phyloP scores from a whole-genome alignment of 805 yeast genomes.

The Yarrowia osloensis region DNA sequence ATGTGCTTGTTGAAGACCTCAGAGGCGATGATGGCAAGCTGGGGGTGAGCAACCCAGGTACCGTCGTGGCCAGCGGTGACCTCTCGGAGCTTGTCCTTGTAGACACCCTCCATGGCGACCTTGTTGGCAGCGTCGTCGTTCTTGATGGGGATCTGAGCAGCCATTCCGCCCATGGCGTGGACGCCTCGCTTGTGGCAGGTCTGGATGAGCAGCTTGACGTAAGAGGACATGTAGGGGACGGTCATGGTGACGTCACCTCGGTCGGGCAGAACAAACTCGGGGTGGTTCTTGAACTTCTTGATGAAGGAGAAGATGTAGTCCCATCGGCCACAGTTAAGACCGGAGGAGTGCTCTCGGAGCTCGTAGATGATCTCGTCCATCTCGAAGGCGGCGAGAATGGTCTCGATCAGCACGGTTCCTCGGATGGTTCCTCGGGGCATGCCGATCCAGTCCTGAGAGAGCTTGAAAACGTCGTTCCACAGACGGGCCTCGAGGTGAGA shows the following conservation, averaged over 20 bases:
- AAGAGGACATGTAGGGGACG: slow-evolving; percentile 68
- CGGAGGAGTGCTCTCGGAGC: slow-evolving; percentile 69
- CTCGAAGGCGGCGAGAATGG: slow-evolving; percentile 72
- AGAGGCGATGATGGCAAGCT: slow-evolving; percentile 63
- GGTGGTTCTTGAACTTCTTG: slow-evolving; percentile 63
- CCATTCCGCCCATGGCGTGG: slow-evolving; percentile 80
- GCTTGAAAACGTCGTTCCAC: slow-evolving; percentile 72
- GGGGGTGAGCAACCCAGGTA: slow-evolving; percentile 79
- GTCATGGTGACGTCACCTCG: slow-evolving; percentile 68
- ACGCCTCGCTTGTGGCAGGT: slow-evolving; percentile 73
- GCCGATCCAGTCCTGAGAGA: slow-evolving; percentile 63
- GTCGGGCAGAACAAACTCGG: slow-evolving; percentile 66
- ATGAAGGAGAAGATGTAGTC: slow-evolving; percentile 72
- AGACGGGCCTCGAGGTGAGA: slow-evolving; percentile 73
- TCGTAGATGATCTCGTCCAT: slow-evolving; percentile 78
- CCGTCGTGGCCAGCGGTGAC: slow-evolving; percentile 72
- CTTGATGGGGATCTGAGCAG: slow-evolving; percentile 75
- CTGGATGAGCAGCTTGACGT: slow-evolving; percentile 64
- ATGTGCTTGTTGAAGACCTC: slow-evolving; percentile 71
- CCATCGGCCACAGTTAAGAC: slow-evolving; percentile 78
- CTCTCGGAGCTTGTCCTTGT: slow-evolving; percentile 67
- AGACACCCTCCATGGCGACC: slow-evolving; percentile 66
- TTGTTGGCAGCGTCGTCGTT: slow-evolving; percentile 60
- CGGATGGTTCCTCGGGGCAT: slow-evolving; percentile 69
- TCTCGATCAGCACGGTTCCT: slow-evolving; percentile 71